Evolutionary conservation across 2,329 filamentous ascomycete species (phyloP).

Genomic region (Paecilomyces formosus): DNA sequence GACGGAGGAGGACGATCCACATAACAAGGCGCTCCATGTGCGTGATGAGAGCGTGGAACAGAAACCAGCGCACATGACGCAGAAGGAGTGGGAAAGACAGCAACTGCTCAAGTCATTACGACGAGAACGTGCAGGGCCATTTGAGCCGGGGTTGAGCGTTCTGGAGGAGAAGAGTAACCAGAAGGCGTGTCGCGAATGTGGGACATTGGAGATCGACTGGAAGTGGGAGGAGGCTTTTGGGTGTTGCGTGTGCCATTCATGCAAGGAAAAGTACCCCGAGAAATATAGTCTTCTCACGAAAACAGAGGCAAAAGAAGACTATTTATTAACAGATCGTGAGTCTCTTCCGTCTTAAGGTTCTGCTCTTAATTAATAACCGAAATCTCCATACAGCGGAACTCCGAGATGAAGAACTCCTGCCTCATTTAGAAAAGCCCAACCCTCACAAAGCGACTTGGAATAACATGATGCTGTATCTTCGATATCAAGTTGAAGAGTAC

Average conservation of each 20-base stretch:
- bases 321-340: conserved; percentile 83
- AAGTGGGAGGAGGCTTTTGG: conserved; percentile 84
- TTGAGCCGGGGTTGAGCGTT: conserved; percentile 79
- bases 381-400: conserved; percentile 59
- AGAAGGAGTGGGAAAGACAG: conserved; percentile 83
- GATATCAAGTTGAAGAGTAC: conserved; percentile 91
- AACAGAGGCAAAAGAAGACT: conserved; percentile 92
- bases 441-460: conserved; percentile 96
- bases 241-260: conserved; percentile 66
- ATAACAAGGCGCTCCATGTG: conserved; percentile 67
- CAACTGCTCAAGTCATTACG: conserved; percentile 67
- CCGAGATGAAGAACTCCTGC: conserved; percentile 77
- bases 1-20: conserved; percentile 82
- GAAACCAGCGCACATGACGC: conserved; percentile 80
- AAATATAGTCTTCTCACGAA: conserved; percentile 95
- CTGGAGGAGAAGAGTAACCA: conserved; percentile 56
- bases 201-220: conserved; percentile 80
- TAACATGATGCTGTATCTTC: conserved; percentile 96
- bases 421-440: conserved; percentile 82
- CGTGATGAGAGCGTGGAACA: conserved; percentile 46
- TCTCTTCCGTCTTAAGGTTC: conserved; percentile 13
- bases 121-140: conserved; percentile 69
- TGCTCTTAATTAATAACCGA: conserved; percentile 4
- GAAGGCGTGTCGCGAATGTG: conserved; percentile 78
- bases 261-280: conserved; percentile 84